These are phyloP conservation scores for Monosporozyma aerobia DNA, from an alignment of 805 yeast species.

Conservation along the genomic window DNA sequence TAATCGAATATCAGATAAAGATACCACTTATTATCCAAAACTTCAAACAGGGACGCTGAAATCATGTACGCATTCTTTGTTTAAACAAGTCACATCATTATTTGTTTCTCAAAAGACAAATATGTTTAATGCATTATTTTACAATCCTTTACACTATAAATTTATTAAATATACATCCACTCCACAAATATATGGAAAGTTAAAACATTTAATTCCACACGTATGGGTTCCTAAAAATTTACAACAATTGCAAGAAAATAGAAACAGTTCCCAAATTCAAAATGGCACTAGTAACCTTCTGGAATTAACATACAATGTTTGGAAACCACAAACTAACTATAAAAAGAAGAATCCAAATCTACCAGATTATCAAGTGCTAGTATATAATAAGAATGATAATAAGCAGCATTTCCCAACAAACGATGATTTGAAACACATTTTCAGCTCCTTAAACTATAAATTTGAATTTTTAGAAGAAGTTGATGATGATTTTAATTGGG, in stretches of 20 bases:
- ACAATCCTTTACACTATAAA: conserved; percentile 13
- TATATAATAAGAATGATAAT: conserved; percentile 39
- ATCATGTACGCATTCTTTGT: neutral
- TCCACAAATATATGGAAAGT: conserved; percentile 25
- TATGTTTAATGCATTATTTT: conserved; percentile 14
- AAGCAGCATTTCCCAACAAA: conserved; percentile 38
- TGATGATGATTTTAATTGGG: conserved; percentile 16
- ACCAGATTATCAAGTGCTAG: conserved; percentile 69
- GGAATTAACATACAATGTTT: conserved; percentile 50
- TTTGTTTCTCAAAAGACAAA: neutral
- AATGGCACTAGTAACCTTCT: neutral
- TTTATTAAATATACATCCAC: conserved; percentile 16
- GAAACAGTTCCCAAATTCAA: neutral
- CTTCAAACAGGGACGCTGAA: neutral
- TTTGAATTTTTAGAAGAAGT: conserved; percentile 28
- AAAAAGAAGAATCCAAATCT: conserved; percentile 57
- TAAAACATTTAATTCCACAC: conserved; percentile 24
- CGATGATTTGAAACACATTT: conserved; percentile 32
- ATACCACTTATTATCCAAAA: conserved; percentile 10
- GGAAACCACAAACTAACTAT: conserved; percentile 75
- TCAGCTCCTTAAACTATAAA: conserved; percentile 26
- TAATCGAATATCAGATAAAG: conserved; percentile 7
- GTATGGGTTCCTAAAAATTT: conserved; percentile 10
- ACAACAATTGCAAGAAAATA: conserved; percentile 4
- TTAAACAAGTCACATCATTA: neutral